phyloP scores from a whole-genome alignment of 148 eudicot species.

The Diospyros kaki region DNA sequence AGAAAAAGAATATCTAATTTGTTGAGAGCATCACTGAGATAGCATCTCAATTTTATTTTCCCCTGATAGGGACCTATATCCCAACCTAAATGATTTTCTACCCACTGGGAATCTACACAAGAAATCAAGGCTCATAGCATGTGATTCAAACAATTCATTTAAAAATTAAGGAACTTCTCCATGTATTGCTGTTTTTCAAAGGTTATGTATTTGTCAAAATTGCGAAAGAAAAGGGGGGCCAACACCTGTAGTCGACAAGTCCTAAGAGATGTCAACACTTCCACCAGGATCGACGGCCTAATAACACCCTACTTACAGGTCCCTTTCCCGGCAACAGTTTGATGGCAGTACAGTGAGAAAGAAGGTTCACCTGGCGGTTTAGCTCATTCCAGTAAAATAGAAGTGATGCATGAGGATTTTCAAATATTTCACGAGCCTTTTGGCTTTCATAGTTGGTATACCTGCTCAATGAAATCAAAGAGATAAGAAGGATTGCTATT shows the following conservation, averaged over 20 bases:
- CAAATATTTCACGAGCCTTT: constrained; percentile 70
- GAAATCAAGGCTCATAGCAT: background rate
- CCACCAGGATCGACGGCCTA: background rate
- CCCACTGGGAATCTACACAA: background rate
- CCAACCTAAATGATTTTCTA: background rate
- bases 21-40: background rate
- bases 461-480: constrained; percentile 37
- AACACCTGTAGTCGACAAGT: background rate
- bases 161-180: no score
- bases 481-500: background rate
- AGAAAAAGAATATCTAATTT: background rate
- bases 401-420: constrained; percentile 85
- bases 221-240: background rate
- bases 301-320: constrained; percentile 2
- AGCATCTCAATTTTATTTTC: background rate
- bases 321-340: background rate
- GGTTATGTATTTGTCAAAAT: background rate
- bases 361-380: constrained; percentile 64
- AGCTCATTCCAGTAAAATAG: constrained; percentile 86
- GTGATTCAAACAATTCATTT: background rate
- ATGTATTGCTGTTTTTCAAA: no score
- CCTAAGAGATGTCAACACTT: background rate
- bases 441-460: constrained; percentile 89
- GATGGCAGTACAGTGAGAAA: background rate
- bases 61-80: background rate